phyloP scores from a whole-genome alignment of 371 early-diverging fungal species.

The Mucor circinelloides region DNA sequence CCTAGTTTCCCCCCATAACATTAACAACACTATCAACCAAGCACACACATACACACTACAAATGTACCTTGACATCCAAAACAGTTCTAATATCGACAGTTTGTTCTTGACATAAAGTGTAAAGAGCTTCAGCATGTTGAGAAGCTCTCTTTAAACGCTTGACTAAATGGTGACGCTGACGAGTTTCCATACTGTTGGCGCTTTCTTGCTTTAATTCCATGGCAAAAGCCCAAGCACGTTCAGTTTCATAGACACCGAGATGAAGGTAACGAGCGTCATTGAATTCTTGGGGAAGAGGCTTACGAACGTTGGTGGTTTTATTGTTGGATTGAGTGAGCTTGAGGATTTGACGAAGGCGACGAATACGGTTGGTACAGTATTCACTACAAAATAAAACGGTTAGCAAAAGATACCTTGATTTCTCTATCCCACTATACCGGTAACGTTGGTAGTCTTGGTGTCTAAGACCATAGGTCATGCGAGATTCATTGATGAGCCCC shows the following conservation, averaged over 20 bases:
- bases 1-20: slow-evolving; percentile 38
- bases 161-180: slow-evolving; percentile 70
- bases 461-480: slow-evolving; percentile 81
- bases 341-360: slow-evolving; percentile 62
- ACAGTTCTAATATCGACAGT: slow-evolving; percentile 57
- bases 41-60: not conserved
- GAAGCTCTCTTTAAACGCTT: slow-evolving; percentile 67
- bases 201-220: slow-evolving; percentile 76
- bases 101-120: slow-evolving; percentile 53
- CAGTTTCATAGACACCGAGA: slow-evolving; percentile 67
- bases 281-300: slow-evolving; percentile 50
- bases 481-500: slow-evolving; percentile 64
- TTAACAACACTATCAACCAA: not conserved
- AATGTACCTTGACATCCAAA: slow-evolving; percentile 64
- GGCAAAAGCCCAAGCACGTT: slow-evolving; percentile 81
- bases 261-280: slow-evolving; percentile 62
- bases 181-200: slow-evolving; percentile 57
- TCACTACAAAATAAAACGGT: slow-evolving; percentile 38
- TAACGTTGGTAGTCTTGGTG: slow-evolving; percentile 85
- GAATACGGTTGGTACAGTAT: slow-evolving; percentile 72
- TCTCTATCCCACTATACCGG: slow-evolving; percentile 38
- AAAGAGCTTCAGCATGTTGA: slow-evolving; percentile 55
- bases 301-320: slow-evolving; percentile 47
- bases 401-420: not conserved
- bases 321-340: slow-evolving; percentile 62